A percentile compares a stretch with the other conserved stretches of the same genome.
These are phyloP conservation scores for Nothomitra cinnamomea DNA, from an alignment of 2,329 filamentous ascomycete species.

Conservation along the genomic window DNA sequence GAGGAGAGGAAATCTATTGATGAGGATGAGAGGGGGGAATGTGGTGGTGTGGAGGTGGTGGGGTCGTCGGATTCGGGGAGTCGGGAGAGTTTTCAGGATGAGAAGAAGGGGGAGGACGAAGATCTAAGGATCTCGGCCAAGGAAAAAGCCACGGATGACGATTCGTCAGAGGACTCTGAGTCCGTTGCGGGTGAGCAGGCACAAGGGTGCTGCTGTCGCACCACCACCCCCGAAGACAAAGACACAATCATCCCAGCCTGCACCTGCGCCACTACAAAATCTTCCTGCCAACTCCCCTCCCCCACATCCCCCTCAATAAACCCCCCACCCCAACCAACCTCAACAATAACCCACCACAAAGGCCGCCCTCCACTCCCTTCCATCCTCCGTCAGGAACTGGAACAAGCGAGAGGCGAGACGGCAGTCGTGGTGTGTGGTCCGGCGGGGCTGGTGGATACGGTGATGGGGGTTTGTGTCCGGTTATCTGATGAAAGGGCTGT, in stretches of 20 bases:
- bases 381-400: conserved; percentile 37
- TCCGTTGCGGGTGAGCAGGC: conserved; percentile 6
- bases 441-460: conserved; percentile 33
- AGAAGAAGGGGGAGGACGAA: too few relatives aligned
- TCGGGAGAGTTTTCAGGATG: too few relatives aligned
- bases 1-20: background rate
- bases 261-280: conserved; percentile 16
- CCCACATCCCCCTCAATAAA: background rate
- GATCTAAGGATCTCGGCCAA: too few relatives aligned
- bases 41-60: too few relatives aligned
- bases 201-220: conserved; percentile 31
- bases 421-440: conserved; percentile 47
- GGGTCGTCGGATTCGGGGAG: too few relatives aligned
- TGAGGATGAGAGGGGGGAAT: background rate
- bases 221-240: conserved; percentile 28
- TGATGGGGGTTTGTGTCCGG: conserved; percentile 35
- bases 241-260: conserved; percentile 22
- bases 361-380: conserved; percentile 34
- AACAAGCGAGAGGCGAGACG: conserved; percentile 42
- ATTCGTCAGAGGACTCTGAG: too few relatives aligned
- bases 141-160: too few relatives aligned
- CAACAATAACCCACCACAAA: conserved; percentile 22
- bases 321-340: conserved; percentile 6
- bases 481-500: conserved; percentile 48
- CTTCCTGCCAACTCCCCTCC: background rate